phyloP scores from a whole-genome alignment of 2,329 filamentous ascomycete genomes.

The Sphaerulina vaccinii region DNA sequence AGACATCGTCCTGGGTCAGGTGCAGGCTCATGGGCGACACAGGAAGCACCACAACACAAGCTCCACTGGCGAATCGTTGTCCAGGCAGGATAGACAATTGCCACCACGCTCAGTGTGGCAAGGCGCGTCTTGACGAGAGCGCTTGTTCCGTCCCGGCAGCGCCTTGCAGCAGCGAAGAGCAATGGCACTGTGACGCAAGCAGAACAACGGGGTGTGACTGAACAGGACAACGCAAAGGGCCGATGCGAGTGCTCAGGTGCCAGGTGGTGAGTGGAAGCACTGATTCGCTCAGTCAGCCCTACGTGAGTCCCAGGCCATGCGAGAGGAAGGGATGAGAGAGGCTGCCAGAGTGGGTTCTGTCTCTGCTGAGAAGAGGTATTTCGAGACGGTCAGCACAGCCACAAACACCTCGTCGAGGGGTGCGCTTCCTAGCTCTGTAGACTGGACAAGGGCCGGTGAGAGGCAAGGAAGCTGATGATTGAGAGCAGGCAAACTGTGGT shows the following conservation, averaged over 20 bases:
- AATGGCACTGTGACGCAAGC: slow-evolving; percentile 9
- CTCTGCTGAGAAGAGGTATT: slow-evolving; percentile 11
- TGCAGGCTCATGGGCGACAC: slow-evolving; percentile 14
- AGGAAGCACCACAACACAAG: slow-evolving; percentile 12
- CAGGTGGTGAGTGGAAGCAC: slow-evolving; percentile 12
- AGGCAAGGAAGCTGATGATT: not conserved
- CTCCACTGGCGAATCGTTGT: slow-evolving; percentile 10
- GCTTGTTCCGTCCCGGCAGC: not conserved
- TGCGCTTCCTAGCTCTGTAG: slow-evolving; percentile 1
- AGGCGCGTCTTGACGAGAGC: not conserved
- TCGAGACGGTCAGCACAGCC: slow-evolving; percentile 16
- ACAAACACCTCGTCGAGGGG: slow-evolving; percentile 8
- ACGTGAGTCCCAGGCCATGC: slow-evolving; percentile 18
- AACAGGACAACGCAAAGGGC: slow-evolving; percentile 17
- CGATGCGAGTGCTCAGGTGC: slow-evolving; percentile 23
- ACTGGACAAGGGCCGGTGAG: slow-evolving; percentile 4
- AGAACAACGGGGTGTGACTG: slow-evolving; percentile 5
- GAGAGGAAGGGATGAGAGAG: slow-evolving; percentile 15
- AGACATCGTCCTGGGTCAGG: slow-evolving; percentile 21
- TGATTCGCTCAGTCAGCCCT: slow-evolving; percentile 24
- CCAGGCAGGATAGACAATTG: not conserved
- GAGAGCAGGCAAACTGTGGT: not conserved
- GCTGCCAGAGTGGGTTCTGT: slow-evolving; percentile 10
- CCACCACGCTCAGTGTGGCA: slow-evolving; percentile 9
- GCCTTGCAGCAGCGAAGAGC: slow-evolving; percentile 5